phyloP scores from a whole-genome alignment of 352 stramenopile species.

The Phytophthora aleatoria region DNA sequence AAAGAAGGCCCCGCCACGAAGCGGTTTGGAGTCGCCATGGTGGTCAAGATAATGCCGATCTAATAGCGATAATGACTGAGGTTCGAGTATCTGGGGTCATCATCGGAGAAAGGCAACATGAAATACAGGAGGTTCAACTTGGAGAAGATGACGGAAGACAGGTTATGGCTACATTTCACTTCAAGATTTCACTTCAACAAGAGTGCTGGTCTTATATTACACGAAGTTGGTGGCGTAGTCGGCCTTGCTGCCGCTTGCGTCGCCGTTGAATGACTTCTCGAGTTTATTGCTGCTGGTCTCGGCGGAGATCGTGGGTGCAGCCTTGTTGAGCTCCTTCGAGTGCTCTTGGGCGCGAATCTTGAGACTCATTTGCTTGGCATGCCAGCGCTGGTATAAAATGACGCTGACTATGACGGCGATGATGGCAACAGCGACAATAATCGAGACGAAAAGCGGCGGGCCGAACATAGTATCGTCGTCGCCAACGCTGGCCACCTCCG shows the following conservation, averaged over 20 bases:
- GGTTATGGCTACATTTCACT: slow-evolving; percentile 7
- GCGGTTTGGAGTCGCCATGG: slow-evolving; percentile 20
- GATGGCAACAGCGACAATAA: slow-evolving; percentile 26
- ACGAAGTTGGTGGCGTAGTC: slow-evolving; percentile 34
- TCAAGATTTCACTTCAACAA: slow-evolving; percentile 1
- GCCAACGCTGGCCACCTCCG: slow-evolving; percentile 14
- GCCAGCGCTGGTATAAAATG: background rate
- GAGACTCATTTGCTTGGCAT: background rate
- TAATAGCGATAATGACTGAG: background rate
- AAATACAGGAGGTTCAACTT: slow-evolving; percentile 19
- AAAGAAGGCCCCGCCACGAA: slow-evolving; percentile 50
- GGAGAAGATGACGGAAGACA: background rate
- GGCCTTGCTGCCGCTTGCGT: background rate
- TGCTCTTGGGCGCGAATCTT: background rate
- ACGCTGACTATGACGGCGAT: background rate
- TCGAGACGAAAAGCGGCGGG: slow-evolving; percentile 23
- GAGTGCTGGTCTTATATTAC: slow-evolving; percentile 8
- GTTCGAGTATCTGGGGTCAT: slow-evolving; percentile 9
- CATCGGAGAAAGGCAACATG: slow-evolving; percentile 33
- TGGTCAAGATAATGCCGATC: background rate
- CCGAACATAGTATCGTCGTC: slow-evolving; percentile 20
- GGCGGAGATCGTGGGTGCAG: background rate
- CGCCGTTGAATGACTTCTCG: background rate
- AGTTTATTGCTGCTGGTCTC: background rate
- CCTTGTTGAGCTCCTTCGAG: background rate